These are phyloP conservation scores for Cucurbita pepo DNA, from an alignment of 306 rosid genomes.

Conservation along the genomic window DNA sequence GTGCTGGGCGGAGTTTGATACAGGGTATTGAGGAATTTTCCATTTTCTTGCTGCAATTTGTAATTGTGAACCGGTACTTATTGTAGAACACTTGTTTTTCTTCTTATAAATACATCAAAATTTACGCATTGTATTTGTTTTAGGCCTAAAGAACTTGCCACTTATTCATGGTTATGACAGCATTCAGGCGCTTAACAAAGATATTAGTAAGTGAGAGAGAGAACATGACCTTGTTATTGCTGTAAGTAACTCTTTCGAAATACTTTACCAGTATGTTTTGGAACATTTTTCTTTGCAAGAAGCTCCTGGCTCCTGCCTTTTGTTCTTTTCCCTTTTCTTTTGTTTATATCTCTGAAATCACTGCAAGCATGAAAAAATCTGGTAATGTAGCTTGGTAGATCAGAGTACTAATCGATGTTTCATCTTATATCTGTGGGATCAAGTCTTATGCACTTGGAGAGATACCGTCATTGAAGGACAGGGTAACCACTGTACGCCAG, in stretches of 20 bases:
- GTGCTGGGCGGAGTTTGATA: constrained; percentile 64
- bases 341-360: background rate
- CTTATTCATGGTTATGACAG: constrained; percentile 81
- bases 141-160: constrained; percentile 79
- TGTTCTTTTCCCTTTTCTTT: background rate
- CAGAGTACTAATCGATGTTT: constrained; percentile 14
- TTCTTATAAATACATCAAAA: background rate
- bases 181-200: constrained; percentile 55
- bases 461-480: constrained; percentile 77
- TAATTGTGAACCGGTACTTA: background rate
- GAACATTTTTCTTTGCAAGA: background rate
- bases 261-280: background rate
- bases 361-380: background rate
- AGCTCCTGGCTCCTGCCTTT: background rate
- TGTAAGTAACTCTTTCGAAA: constrained; percentile 40
- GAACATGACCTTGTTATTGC: constrained; percentile 90
- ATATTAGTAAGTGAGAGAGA: constrained; percentile 53
- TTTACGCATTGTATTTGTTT: constrained; percentile 8
- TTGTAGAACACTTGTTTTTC: background rate
- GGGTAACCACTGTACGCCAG: constrained; percentile 75
- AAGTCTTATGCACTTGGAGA: constrained; percentile 97
- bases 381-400: background rate
- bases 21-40: constrained; percentile 31
- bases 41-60: background rate
- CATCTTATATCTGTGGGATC: constrained; percentile 20